Percentiles rank a stretch among this genome's conserved stretches.
Conservation (phyloP, 768 basidiomycete genomes). For the Lactarius evosmus region DNA sequence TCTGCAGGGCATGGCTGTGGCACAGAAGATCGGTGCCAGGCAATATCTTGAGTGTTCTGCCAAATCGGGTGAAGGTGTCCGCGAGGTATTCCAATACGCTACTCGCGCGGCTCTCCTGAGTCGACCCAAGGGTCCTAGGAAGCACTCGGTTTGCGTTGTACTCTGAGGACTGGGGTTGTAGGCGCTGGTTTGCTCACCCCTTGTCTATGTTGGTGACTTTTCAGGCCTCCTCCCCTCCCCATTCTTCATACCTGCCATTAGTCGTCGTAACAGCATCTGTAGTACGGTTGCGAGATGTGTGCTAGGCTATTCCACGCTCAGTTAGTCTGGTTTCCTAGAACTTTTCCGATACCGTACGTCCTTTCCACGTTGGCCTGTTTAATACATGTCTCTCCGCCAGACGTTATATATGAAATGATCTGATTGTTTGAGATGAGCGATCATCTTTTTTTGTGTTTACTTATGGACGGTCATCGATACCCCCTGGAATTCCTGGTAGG, state of each 20-base stretch:
- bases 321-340: slow-evolving; percentile 26
- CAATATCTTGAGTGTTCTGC: slow-evolving; percentile 98
- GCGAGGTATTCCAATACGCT: slow-evolving; percentile 98
- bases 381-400: slow-evolving; percentile 14
- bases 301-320: slow-evolving; percentile 21
- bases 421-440: background rate
- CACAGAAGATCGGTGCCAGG: slow-evolving; percentile 94
- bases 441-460: background rate
- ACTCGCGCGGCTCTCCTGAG: slow-evolving; percentile 85
- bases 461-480: background rate
- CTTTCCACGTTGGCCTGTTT: slow-evolving; percentile 13
- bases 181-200: slow-evolving; percentile 13
- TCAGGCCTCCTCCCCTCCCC: slow-evolving; percentile 27
- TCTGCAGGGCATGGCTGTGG: slow-evolving; percentile 83
- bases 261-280: slow-evolving; percentile 36
- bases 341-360: slow-evolving; percentile 17
- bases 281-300: slow-evolving; percentile 28
- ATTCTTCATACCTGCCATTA: slow-evolving; percentile 39
- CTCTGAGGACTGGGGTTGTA: slow-evolving; percentile 36
- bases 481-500: background rate
- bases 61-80: slow-evolving; percentile 93
- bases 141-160: slow-evolving; percentile 41
- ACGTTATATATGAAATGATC: slow-evolving; percentile 7
- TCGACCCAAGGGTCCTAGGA: slow-evolving; percentile 46
- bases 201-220: slow-evolving; percentile 12